Conservation (phyloP, 257 asterid species). For the Eustoma russellianum region DNA sequence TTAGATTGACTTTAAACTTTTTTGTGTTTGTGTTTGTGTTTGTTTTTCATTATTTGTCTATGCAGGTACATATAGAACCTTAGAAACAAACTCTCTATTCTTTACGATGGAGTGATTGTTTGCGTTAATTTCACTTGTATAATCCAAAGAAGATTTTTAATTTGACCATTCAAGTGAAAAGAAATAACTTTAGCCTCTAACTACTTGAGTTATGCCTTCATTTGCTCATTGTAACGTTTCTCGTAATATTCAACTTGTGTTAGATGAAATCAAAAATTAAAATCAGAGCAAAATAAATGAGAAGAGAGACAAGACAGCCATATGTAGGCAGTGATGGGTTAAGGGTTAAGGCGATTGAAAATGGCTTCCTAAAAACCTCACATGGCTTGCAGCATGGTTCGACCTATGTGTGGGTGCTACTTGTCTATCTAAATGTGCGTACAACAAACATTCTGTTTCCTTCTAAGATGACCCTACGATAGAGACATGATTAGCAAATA, state of each 20-base stretch:
- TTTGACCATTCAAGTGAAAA: no score
- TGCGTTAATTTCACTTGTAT: no score
- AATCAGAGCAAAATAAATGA: slow-evolving; percentile 2
- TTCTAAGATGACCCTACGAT: slow-evolving; percentile 6
- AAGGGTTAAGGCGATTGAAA: slow-evolving; percentile 10
- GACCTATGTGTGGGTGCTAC: slow-evolving; percentile 7
- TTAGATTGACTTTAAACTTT: no score
- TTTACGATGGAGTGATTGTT: no score
- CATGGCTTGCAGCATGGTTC: slow-evolving; percentile 10
- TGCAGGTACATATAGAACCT: no score
- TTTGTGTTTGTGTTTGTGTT: no score
- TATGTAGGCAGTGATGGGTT: slow-evolving; percentile 1
- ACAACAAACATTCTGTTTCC: slow-evolving; percentile 16
- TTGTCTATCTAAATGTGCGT: slow-evolving; percentile 3
- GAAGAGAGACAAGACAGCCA: slow-evolving; percentile 5
- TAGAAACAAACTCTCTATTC: no score
- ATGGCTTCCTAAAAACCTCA: slow-evolving; percentile 8
- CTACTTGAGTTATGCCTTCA: neutral
- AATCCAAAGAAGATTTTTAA: no score
- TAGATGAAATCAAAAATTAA: neutral
- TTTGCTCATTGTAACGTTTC: neutral
- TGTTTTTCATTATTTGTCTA: no score
- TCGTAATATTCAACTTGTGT: neutral
- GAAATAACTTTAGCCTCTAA: neutral
- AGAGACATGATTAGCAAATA: slow-evolving; percentile 4